Conservation (phyloP, 441 rosid genomes). For the Gossypium davidsonii region DNA sequence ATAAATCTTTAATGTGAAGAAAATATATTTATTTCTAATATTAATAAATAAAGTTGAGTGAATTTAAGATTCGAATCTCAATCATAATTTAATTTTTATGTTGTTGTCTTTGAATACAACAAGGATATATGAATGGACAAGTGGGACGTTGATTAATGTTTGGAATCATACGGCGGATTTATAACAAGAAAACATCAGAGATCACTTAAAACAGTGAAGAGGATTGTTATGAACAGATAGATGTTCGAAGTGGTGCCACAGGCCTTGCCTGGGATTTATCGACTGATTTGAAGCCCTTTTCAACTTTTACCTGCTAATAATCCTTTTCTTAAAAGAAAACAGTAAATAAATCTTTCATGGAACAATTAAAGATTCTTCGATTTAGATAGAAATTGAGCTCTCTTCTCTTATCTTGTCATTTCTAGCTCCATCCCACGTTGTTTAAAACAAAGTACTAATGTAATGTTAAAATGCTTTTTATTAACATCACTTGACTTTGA, state of each 20-base stretch:
- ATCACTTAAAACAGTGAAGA: neutral
- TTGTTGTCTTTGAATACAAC: no score
- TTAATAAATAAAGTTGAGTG: no score
- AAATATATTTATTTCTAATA: no score
- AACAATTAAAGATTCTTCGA: no score
- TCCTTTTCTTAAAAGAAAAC: neutral
- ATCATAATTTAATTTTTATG: no score
- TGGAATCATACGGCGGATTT: constrained; percentile 5
- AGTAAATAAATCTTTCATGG: neutral
- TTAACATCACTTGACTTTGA: neutral
- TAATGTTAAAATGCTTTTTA: neutral
- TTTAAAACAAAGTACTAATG: neutral
- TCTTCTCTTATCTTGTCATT: neutral
- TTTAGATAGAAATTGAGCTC: no score
- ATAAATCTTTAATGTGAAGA: no score
- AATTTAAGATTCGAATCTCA: no score
- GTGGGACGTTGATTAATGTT: neutral
- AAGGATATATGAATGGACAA: neutral
- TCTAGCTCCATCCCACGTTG: neutral
- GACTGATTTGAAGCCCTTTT: neutral
- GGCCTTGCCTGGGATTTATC: neutral
- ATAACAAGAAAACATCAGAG: neutral
- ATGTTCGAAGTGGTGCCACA: neutral
- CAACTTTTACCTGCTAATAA: neutral
- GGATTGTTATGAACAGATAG: neutral